Conservation (phyloP, 176 grass and related monocot genomes). For the Musa beccarii region DNA sequence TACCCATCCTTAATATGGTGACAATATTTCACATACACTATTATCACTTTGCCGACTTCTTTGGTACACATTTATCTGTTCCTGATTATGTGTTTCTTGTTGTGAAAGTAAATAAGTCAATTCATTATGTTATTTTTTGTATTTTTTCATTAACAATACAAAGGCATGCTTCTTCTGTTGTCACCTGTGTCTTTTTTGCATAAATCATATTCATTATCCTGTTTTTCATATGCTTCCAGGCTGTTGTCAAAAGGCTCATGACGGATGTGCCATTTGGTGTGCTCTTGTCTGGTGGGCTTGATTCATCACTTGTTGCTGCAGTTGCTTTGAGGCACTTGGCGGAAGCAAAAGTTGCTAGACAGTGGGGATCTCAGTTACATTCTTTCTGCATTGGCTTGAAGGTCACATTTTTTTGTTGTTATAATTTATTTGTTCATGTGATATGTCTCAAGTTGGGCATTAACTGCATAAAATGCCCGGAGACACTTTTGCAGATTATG, state of each 20-base stretch:
- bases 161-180: background rate
- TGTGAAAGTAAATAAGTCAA: background rate
- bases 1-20: no score
- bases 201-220: background rate
- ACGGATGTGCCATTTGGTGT: conserved; percentile 99
- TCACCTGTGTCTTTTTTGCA: background rate
- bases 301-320: conserved; percentile 94
- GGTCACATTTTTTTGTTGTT: conserved; percentile 32
- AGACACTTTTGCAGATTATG: background rate
- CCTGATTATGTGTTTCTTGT: background rate
- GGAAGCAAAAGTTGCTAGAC: conserved; percentile 55
- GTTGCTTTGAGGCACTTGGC: conserved; percentile 66
- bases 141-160: background rate
- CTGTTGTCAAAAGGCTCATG: conserved; percentile 93
- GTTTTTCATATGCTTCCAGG: conserved; percentile 27
- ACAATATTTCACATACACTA: no score
- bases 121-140: background rate
- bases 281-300: conserved; percentile 93
- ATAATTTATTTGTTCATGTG: conserved; percentile 11
- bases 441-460: background rate
- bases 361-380: conserved; percentile 93
- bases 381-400: conserved; percentile 92
- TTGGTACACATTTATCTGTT: no score
- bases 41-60: no score
- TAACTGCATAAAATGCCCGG: background rate